Evolutionary conservation across 192 early-diverging fungal species (phyloP).

Genomic region (Coemansia umbellata): DNA sequence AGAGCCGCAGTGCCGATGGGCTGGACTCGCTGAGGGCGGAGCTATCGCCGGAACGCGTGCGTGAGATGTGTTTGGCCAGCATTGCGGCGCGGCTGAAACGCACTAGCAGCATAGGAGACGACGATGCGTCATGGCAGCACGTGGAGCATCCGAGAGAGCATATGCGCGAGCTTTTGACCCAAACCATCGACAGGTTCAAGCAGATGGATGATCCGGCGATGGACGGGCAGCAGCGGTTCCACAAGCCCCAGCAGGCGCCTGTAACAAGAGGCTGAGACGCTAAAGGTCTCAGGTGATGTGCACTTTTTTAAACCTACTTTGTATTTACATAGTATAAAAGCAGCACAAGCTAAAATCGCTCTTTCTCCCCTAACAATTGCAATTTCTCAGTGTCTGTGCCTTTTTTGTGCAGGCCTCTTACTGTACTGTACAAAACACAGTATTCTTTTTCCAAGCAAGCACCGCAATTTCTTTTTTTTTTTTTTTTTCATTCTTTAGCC

Average conservation of each 20-base stretch:
- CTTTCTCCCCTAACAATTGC: too few species aligned
- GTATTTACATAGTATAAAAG: too few species aligned
- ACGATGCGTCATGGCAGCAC: neutral
- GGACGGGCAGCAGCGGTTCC: slow-evolving; percentile 10
- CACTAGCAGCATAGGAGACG: neutral
- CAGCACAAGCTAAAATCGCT: too few species aligned
- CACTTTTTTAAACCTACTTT: too few species aligned
- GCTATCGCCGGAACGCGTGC: neutral
- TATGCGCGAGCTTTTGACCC: slow-evolving; percentile 21
- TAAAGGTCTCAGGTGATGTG: too few species aligned
- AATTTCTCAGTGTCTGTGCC: too few species aligned
- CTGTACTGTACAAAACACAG: too few species aligned
- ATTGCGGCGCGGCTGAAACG: slow-evolving; percentile 22
- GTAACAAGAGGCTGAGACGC: too few species aligned
- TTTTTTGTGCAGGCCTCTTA: too few species aligned
- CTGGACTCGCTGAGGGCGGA: neutral
- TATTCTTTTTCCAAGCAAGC: too few species aligned
- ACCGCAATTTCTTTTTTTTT: too few species aligned
- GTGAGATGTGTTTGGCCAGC: slow-evolving; percentile 19
- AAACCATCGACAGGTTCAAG: slow-evolving; percentile 22
- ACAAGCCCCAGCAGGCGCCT: neutral
- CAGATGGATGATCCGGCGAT: slow-evolving; percentile 4
- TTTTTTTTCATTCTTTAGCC: too few species aligned
- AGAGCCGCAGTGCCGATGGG: slow-evolving; percentile 12
- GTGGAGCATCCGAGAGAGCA: slow-evolving; percentile 32